Evolutionary conservation across 129 eudicot species (phyloP), one percentile per base, ranked within the genome.

Genomic region (Chrysanthemum seticuspe): DNA sequence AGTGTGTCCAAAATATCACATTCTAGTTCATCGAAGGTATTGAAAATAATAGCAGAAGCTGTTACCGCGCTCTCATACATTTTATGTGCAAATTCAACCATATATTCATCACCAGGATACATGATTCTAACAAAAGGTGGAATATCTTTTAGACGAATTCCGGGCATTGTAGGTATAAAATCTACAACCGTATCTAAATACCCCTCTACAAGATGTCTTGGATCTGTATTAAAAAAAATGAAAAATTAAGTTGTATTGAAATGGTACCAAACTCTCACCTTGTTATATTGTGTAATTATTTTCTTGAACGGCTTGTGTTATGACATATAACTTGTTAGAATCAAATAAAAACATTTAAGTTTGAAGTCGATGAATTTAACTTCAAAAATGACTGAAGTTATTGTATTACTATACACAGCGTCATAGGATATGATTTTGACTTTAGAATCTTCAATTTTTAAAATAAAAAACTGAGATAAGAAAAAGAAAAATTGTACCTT

Each of bases 1-100:
- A 84, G 76, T 3, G 68, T 53, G 5, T 63, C 49, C 8, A 84
- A 56, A 48, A 77, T 60, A 36, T 77, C 76, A 7, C 0, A 0
- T 0, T 82, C 85, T 21, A 82, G 71, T 49, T 73, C 79, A 2
- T 82, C 51, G 14, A 77, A 82, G 1, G 82, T 77, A 73, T 80
- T 80, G 64, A 80, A 75, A 31, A 82, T 68, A 4, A 82, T 62
- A 55, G 50, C 68, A 1, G 77, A 52, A 36, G 82, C 79, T 55
- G 60, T 25, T 68, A 49, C 65, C 3, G 79, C 79, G 56, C 78
- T 82, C 50, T 65, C 54, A 0, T 61, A 8, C 60, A 57, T 71
- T 14, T 29, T 67, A 3, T 53, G 8, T 27, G 52, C 52, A 45
- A 34, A 65, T 11, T 48, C 15, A 44, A 65, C 45, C 85, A 81